Evolutionary conservation across 2,329 filamentous ascomycete species (phyloP).

Genomic region (Pyricularia sp.): DNA sequence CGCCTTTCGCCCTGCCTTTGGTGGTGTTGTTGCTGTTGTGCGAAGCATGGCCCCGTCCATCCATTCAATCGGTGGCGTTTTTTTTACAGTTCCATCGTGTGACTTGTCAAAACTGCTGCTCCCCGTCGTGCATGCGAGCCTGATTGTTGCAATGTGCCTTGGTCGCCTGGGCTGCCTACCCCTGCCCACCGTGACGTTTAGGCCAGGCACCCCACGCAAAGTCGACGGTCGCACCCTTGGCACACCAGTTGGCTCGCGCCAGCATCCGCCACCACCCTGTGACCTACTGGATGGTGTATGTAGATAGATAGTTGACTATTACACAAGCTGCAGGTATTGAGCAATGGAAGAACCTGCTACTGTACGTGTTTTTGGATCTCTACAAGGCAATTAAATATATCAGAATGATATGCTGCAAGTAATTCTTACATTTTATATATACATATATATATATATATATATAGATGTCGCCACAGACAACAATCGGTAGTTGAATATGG

Average conservation of each 20-base stretch:
- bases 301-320: not conserved
- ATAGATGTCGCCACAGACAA: too few species aligned
- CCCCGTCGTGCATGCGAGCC: not conserved
- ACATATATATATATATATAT: too few species aligned
- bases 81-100: not conserved
- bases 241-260: not conserved
- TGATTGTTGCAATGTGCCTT: not conserved
- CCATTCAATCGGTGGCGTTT: not conserved
- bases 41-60: not conserved
- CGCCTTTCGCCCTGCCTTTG: not conserved
- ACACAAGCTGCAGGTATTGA: not conserved
- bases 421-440: too few species aligned
- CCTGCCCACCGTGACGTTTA: not conserved
- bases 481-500: too few species aligned
- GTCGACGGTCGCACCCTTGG: not conserved
- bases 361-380: not conserved
- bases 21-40: not conserved
- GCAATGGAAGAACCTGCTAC: not conserved
- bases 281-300: not conserved
- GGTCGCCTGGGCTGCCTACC: not conserved
- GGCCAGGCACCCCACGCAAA: not conserved
- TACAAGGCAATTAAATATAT: too few species aligned
- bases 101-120: not conserved
- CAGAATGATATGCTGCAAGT: too few species aligned
- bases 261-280: not conserved